Conservation (phyloP, 148 eudicot species). For the Limonium bicolor region DNA sequence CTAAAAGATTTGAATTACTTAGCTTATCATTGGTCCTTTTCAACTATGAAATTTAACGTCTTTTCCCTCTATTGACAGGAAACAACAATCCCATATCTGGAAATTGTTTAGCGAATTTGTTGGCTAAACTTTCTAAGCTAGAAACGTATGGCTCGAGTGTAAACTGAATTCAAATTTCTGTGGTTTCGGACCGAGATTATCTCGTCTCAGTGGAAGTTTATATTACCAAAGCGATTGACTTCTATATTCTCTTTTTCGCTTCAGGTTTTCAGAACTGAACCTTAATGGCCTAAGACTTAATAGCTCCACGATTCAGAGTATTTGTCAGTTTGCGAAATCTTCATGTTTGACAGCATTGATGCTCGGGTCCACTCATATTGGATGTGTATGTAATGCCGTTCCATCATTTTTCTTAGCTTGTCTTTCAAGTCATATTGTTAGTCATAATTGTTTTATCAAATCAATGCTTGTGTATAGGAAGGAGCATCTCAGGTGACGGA, state of each 20-base stretch:
- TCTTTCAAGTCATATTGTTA: too few relatives aligned
- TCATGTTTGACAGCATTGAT: slow-evolving; percentile 53
- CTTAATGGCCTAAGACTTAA: slow-evolving; percentile 66
- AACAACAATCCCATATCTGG: slow-evolving; percentile 58
- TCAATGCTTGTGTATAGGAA: slow-evolving; percentile 37
- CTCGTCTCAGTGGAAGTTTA: too few relatives aligned
- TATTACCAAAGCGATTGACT: too few relatives aligned
- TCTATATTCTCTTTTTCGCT: not conserved
- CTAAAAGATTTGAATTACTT: not conserved
- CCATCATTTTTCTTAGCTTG: too few relatives aligned
- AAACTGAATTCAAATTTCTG: too few relatives aligned
- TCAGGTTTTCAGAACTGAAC: slow-evolving; percentile 72
- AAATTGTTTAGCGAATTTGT: slow-evolving; percentile 37
- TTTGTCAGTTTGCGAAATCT: slow-evolving; percentile 50
- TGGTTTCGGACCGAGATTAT: too few relatives aligned
- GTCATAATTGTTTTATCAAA: too few relatives aligned
- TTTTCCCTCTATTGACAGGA: slow-evolving; percentile 36
- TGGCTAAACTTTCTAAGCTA: slow-evolving; percentile 51
- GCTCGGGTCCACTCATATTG: slow-evolving; percentile 60
- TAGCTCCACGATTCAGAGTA: slow-evolving; percentile 44
- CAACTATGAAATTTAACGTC: not conserved
- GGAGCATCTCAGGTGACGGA: slow-evolving; percentile 52
- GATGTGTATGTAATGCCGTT: slow-evolving; percentile 62
- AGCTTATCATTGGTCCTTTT: slow-evolving; percentile 5
- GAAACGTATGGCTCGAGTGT: slow-evolving; percentile 26